phyloP scores from a whole-genome alignment of 768 basidiomycete species.

The Lactifluus subvellereus region DNA sequence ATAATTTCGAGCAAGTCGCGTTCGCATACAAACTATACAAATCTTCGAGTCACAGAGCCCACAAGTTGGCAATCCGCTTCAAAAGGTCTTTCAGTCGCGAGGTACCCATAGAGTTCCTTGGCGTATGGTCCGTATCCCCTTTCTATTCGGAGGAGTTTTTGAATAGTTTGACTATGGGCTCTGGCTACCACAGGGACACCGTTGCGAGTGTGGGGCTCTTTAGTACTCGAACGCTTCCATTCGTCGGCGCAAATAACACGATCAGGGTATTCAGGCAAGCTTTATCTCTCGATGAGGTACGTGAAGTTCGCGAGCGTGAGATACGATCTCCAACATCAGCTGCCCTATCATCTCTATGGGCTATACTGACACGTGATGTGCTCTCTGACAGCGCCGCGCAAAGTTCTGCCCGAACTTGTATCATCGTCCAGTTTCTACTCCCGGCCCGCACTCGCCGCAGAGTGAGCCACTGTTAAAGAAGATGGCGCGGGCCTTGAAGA shows the following conservation, averaged over 20 bases:
- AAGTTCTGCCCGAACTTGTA: conserved; percentile 62
- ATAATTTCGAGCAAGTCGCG: conserved; percentile 61
- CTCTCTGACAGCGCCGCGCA: conserved; percentile 47
- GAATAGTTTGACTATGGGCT: not conserved
- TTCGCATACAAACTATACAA: conserved; percentile 74
- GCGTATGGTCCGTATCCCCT: conserved; percentile 53
- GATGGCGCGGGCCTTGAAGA: not conserved
- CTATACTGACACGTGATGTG: not conserved
- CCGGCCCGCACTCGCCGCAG: conserved; percentile 23
- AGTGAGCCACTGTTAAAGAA: conserved; percentile 15
- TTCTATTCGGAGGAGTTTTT: not conserved
- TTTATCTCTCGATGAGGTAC: conserved; percentile 68
- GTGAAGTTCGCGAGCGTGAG: conserved; percentile 14
- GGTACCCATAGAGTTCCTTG: conserved; percentile 74
- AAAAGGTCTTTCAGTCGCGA: conserved; percentile 63
- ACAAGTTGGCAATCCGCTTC: conserved; percentile 54
- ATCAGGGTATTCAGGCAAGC: conserved; percentile 75
- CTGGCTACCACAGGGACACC: conserved; percentile 51
- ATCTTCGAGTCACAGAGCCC: conserved; percentile 41
- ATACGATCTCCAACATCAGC: not conserved
- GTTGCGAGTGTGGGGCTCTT: conserved; percentile 70
- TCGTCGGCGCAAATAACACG: conserved; percentile 53
- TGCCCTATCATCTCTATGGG: not conserved
- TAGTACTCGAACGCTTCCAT: conserved; percentile 54
- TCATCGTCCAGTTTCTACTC: conserved; percentile 36